These are phyloP conservation scores for Trypanosoma rangeli DNA, from an alignment of 208 protist genomes.

Conservation along the genomic window DNA sequence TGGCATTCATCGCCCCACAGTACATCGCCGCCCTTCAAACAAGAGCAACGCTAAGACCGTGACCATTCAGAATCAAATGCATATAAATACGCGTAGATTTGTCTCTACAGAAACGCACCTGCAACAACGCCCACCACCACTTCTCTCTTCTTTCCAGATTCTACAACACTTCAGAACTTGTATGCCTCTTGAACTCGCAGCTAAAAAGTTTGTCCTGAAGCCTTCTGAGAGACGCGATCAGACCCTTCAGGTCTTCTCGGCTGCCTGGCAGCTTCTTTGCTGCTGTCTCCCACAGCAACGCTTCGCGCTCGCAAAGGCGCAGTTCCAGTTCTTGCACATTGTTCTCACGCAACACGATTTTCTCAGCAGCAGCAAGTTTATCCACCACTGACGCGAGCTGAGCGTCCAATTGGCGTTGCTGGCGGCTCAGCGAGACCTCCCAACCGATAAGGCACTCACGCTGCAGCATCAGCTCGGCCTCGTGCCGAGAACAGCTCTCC, in stretches of 20 bases:
- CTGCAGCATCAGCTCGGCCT: slow-evolving; percentile 5
- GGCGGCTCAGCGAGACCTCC: slow-evolving; percentile 3
- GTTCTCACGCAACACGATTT: neutral
- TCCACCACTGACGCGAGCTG: neutral
- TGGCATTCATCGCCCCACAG: neutral
- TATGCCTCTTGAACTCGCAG: neutral
- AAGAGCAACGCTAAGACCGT: too few species aligned
- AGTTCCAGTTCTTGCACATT: neutral
- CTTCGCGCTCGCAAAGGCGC: slow-evolving; percentile 13
- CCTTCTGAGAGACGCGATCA: slow-evolving; percentile 2
- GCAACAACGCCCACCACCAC: too few species aligned
- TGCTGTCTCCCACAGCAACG: slow-evolving; percentile 14
- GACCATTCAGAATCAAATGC: too few species aligned
- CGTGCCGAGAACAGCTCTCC: neutral
- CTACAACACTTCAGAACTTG: neutral
- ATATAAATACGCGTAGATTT: too few species aligned
- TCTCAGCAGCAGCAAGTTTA: neutral
- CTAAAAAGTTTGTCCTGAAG: slow-evolving; percentile 1
- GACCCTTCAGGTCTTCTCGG: neutral
- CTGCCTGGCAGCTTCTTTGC: slow-evolving; percentile 7
- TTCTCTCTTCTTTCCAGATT: neutral
- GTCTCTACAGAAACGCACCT: too few species aligned
- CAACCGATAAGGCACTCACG: slow-evolving; percentile 3
- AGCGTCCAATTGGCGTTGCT: slow-evolving; percentile 1
- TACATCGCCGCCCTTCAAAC: too few species aligned